phyloP scores from a whole-genome alignment of 1,139 yeast species.

The Yamadazyma dushanensis region DNA sequence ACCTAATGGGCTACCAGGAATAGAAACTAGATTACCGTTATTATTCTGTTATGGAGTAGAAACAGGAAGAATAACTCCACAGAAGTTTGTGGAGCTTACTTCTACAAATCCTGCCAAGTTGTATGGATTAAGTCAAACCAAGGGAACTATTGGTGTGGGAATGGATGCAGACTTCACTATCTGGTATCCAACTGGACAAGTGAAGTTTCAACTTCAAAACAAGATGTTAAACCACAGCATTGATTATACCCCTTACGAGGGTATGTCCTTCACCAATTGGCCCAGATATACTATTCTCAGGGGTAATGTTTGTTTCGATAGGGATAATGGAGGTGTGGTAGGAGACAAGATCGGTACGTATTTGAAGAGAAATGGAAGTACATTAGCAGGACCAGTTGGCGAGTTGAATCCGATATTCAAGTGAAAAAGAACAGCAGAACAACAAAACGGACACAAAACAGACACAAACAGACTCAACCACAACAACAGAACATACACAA shows the following conservation, averaged over 20 bases:
- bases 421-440: not conserved
- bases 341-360: constrained; percentile 23
- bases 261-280: constrained; percentile 43
- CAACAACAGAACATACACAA: not conserved
- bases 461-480: not conserved
- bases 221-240: constrained; percentile 39
- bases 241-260: constrained; percentile 49
- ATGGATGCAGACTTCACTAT: constrained; percentile 44
- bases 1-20: constrained; percentile 48
- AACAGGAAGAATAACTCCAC: constrained; percentile 37
- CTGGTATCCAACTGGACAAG: constrained; percentile 40
- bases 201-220: constrained; percentile 29
- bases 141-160: constrained; percentile 43
- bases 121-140: constrained; percentile 35
- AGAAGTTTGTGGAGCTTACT: constrained; percentile 43
- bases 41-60: constrained; percentile 43
- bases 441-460: not conserved
- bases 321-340: constrained; percentile 27
- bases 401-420: constrained; percentile 11
- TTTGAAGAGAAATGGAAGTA: constrained; percentile 23
- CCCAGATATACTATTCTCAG: constrained; percentile 44
- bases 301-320: constrained; percentile 35
- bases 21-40: constrained; percentile 46
- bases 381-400: constrained; percentile 18
- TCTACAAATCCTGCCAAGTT: constrained; percentile 44